These are phyloP conservation scores for Ophiostoma himal-ulmi DNA, from an alignment of 2,329 filamentous ascomycete genomes.

Conservation along the genomic window DNA sequence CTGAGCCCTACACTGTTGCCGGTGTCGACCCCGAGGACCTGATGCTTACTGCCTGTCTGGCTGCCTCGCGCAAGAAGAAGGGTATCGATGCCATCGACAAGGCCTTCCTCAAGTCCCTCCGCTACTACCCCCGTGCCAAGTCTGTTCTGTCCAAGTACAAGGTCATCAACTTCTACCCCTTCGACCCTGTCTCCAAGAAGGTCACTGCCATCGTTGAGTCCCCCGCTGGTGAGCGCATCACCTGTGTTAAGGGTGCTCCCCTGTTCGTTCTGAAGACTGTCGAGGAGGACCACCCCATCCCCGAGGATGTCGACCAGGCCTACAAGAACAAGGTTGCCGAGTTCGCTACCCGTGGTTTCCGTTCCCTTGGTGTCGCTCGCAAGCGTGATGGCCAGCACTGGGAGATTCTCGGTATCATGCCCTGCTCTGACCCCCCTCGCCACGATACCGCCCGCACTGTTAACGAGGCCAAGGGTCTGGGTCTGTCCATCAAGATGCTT, in stretches of 20 bases:
- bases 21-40: conserved; percentile 77
- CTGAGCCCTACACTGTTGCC: conserved; percentile 75
- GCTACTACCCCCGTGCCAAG: conserved; percentile 78
- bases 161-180: conserved; percentile 77
- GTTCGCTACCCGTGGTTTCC: conserved; percentile 88
- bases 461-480: conserved; percentile 80
- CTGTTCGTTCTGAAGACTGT: conserved; percentile 83
- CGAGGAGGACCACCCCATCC: conserved; percentile 75
- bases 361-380: conserved; percentile 86
- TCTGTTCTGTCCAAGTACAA: conserved; percentile 74
- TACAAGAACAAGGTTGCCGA: conserved; percentile 93
- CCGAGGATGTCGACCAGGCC: conserved; percentile 68
- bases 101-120: conserved; percentile 82
- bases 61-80: conserved; percentile 90
- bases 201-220: conserved; percentile 79
- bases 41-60: conserved; percentile 86
- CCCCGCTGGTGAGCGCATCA: conserved; percentile 74
- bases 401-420: conserved; percentile 94
- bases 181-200: conserved; percentile 92
- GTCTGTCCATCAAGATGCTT: conserved; percentile 92
- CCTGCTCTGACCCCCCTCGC: conserved; percentile 84
- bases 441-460: conserved; percentile 88
- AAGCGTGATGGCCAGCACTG: conserved; percentile 75
- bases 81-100: conserved; percentile 93
- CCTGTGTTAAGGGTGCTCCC: conserved; percentile 86